phyloP scores from a whole-genome alignment of 345 rosid genomes.

The Melastoma malabathricum region DNA sequence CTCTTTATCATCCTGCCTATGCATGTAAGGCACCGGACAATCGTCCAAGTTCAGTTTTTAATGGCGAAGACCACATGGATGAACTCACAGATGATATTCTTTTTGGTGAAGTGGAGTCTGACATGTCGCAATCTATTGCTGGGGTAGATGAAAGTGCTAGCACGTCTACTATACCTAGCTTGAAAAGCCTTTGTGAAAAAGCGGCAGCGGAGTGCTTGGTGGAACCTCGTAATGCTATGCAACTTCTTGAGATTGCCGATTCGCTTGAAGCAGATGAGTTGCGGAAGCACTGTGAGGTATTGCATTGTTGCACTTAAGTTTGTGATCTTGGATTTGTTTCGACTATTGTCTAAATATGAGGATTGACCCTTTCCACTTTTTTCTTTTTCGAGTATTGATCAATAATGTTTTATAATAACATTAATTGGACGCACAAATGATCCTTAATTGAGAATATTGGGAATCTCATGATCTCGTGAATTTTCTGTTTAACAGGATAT shows the following conservation, averaged over 20 bases:
- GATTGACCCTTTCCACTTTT: too few relatives aligned
- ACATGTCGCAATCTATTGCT: not conserved
- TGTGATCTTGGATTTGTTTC: not conserved
- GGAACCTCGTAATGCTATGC: conserved; percentile 80
- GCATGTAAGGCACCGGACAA: conserved; percentile 20
- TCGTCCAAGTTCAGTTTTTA: conserved; percentile 20
- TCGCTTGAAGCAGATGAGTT: conserved; percentile 77
- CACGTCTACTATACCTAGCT: conserved; percentile 35
- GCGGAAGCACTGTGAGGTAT: conserved; percentile 88
- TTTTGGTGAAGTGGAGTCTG: conserved; percentile 37
- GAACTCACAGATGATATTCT: conserved; percentile 53
- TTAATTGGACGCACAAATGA: too few relatives aligned
- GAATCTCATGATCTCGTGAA: not conserved
- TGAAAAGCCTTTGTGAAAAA: conserved; percentile 74
- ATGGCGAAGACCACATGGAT: conserved; percentile 22
- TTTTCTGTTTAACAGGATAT: conserved; percentile 55
- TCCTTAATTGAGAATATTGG: too few relatives aligned
- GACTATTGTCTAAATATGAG: not conserved
- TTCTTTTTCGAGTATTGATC: too few relatives aligned
- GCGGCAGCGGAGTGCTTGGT: conserved; percentile 87
- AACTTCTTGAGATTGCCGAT: conserved; percentile 90
- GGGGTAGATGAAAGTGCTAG: too few relatives aligned
- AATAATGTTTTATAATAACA: too few relatives aligned
- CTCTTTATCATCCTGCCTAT: conserved; percentile 71
- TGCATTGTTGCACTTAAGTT: not conserved